Conservation (phyloP, 192 early-diverging fungal genomes). For the Coemansia sp. region DNA sequence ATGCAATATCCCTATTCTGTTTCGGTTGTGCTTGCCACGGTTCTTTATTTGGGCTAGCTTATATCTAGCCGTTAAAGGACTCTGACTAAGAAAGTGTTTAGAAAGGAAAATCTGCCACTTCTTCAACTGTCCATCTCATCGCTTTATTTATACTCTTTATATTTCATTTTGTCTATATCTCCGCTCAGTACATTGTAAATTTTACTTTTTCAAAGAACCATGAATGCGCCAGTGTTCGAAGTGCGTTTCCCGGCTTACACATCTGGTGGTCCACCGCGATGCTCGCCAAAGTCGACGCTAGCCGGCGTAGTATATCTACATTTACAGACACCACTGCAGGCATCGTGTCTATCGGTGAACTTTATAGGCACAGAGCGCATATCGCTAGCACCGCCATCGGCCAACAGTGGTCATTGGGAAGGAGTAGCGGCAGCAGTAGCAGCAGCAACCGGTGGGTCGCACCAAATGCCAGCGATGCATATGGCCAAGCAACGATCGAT, state of each 20-base stretch:
- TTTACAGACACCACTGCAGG: conserved; percentile 9
- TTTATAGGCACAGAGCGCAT: conserved; percentile 41
- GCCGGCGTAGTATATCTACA: conserved; percentile 44
- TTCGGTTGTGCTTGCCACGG: not conserved
- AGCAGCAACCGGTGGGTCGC: not conserved
- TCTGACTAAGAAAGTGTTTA: not conserved
- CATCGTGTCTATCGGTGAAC: conserved; percentile 30
- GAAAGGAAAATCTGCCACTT: not conserved
- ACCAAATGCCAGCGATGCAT: not conserved
- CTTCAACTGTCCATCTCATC: not conserved
- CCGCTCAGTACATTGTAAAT: not conserved
- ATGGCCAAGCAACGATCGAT: conserved; percentile 21
- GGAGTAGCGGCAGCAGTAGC: not conserved
- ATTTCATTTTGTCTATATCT: not conserved
- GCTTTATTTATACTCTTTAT: not conserved
- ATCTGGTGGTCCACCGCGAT: conserved; percentile 36
- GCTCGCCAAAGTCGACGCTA: conserved; percentile 43
- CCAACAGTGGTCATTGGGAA: conserved; percentile 21
- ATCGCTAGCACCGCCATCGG: conserved; percentile 33
- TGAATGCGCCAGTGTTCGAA: conserved; percentile 29
- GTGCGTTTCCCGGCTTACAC: conserved; percentile 51
- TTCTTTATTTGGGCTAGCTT: not conserved
- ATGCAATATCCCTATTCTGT: conserved; percentile 7
- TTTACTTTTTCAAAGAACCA: not conserved
- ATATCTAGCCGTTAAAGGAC: conserved; percentile 1